A percentile compares a stretch with the other conserved stretches of the same genome.
phyloP scores from a whole-genome alignment of 495 filamentous ascomycete genomes.

The Aspergillus homomorphus region DNA sequence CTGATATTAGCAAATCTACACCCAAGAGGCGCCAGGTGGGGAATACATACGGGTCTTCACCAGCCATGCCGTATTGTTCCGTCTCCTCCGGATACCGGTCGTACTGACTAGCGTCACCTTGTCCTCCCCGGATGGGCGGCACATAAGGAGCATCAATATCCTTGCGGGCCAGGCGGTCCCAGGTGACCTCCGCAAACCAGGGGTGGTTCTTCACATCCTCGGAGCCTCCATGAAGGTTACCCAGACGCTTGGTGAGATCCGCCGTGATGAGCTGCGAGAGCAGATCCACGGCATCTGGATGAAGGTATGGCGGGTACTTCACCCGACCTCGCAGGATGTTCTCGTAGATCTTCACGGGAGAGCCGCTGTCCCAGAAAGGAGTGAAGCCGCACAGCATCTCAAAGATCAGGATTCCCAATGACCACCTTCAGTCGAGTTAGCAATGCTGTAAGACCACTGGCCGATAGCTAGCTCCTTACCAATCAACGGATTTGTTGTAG shows the following conservation, averaged over 20 bases:
- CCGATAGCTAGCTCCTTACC: conserved; percentile 55
- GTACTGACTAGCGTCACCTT: conserved; percentile 95
- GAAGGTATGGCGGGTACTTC: conserved; percentile 94
- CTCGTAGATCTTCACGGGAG: conserved; percentile 98
- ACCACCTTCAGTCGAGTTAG: conserved; percentile 67
- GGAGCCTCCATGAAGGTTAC: conserved; percentile 89
- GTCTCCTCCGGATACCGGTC: conserved; percentile 97
- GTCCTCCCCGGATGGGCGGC: conserved; percentile 88
- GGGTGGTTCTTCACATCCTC: conserved; percentile 91
- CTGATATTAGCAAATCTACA: conserved; percentile 5
- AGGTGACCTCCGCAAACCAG: conserved; percentile 97
- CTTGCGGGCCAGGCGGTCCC: conserved; percentile 88
- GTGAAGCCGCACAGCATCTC: conserved; percentile 99
- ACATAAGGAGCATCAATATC: conserved; percentile 99
- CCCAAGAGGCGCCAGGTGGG: not conserved
- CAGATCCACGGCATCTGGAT: conserved; percentile 89
- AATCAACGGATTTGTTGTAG: conserved; percentile 99
- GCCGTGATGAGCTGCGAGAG: conserved; percentile 89
- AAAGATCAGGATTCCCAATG: conserved; percentile 94
- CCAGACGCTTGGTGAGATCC: conserved; percentile 91
- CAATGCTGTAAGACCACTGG: not conserved
- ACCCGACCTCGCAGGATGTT: conserved; percentile 92
- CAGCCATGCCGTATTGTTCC: conserved; percentile 76
- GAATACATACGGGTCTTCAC: conserved; percentile 75
- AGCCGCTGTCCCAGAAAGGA: conserved; percentile 96